These are phyloP conservation scores for Aegilops longissima DNA, from an alignment of 176 grass and related monocot genomes.

Conservation along the genomic window DNA sequence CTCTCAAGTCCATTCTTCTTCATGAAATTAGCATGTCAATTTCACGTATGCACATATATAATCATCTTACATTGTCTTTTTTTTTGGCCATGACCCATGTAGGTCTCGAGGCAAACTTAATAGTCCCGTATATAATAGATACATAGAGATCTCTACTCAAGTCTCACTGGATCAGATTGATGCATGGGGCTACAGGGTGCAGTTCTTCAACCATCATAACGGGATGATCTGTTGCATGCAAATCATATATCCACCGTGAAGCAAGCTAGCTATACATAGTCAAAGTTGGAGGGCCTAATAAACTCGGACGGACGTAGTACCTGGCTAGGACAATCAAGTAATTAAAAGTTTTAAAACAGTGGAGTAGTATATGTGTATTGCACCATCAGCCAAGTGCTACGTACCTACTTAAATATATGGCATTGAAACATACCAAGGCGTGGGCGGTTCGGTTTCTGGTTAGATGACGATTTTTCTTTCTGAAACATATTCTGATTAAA, in stretches of 20 bases:
- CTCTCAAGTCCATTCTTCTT: background rate
- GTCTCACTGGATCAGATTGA: conserved; percentile 21
- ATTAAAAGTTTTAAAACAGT: background rate
- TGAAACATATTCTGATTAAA: background rate
- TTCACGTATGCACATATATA: background rate
- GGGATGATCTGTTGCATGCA: background rate
- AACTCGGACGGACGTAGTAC: background rate
- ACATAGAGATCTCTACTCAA: background rate
- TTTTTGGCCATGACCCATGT: background rate
- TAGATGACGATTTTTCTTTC: too few species aligned
- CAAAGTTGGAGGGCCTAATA: too few species aligned
- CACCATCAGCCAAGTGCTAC: conserved; percentile 23
- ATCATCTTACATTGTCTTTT: conserved; percentile 15
- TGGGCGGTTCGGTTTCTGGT: background rate
- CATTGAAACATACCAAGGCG: conserved; percentile 27
- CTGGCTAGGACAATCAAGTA: background rate
- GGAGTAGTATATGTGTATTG: conserved; percentile 19
- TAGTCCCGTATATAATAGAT: background rate
- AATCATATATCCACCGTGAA: conserved; percentile 17
- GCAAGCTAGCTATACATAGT: conserved; percentile 12
- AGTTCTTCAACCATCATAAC: conserved; percentile 17
- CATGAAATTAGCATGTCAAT: background rate
- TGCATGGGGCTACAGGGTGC: conserved; percentile 14
- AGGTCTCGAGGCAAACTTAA: conserved; percentile 55
- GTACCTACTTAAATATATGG: background rate